phyloP scores from a whole-genome alignment of 139 green algal species.

The Chlamydomonas schloesseri region DNA sequence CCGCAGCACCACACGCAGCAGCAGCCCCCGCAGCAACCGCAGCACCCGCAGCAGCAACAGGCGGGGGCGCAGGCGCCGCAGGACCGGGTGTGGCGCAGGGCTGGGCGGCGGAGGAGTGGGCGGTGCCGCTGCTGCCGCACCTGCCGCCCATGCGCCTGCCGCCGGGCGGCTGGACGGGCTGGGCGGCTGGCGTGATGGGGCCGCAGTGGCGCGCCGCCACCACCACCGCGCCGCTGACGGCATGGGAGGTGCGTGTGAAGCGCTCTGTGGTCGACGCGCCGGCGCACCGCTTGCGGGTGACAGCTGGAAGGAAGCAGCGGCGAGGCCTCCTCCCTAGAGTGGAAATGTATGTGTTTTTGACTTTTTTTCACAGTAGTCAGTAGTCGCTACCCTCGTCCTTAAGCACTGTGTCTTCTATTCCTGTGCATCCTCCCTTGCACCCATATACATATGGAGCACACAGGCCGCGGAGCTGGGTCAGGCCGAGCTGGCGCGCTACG shows the following conservation, averaged over 20 bases:
- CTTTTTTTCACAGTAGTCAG: too few species aligned
- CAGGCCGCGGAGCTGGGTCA: not conserved
- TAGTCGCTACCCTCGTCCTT: too few species aligned
- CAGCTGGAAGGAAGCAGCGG: too few species aligned
- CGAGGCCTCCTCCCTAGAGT: too few species aligned
- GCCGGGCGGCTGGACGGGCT: slow-evolving; percentile 19
- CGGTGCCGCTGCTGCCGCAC: slow-evolving; percentile 6
- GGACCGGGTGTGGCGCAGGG: too few species aligned
- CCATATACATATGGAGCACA: not conserved
- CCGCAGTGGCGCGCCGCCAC: not conserved
- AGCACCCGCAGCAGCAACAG: not conserved
- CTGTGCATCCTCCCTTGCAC: too few species aligned
- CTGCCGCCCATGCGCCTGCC: slow-evolving; percentile 11
- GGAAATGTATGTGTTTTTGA: too few species aligned
- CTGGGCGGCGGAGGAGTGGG: not conserved
- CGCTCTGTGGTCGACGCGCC: too few species aligned
- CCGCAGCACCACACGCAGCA: not conserved
- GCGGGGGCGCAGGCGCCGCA: too few species aligned
- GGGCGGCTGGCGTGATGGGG: not conserved
- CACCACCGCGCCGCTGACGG: not conserved
- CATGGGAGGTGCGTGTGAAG: not conserved
- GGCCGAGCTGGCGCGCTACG: not conserved
- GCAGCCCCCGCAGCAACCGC: not conserved
- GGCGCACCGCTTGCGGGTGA: too few species aligned
- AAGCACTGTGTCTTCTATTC: too few species aligned